Base-by-base conservation (phyloP, 1,139 yeast genomes). In the Suhomyces yuchorum region DNA sequence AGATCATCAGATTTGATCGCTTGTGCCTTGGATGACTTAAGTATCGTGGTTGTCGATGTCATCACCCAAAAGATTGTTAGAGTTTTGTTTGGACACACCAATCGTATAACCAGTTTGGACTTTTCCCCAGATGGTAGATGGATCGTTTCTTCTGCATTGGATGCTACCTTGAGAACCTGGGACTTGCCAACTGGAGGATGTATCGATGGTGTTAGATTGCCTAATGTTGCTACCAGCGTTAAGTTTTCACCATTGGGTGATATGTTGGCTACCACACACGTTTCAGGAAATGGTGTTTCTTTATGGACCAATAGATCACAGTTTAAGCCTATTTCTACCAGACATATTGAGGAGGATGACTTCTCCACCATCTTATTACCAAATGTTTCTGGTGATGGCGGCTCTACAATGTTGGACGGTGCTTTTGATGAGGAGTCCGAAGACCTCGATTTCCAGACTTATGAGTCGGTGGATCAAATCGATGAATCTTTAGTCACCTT, bases 151-250 rank as follows among this genome's bases (percentile, higher is more conserved):
- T 84, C 90, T 0, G 80, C 91, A 1, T 74, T 92, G 51, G 99
- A 95, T 65, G 78, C 90, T 1, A 92, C 99, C 0, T 77, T 95
- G 46, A 80, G 99, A 61, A 91, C 97, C 0, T 95, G 99, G 99
- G 99, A 95, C 65, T 78, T 95, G 51, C 98, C 99, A 30, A 87
- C 97, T 3, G 99, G 99, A 44, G 91, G 93, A 1, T 92, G 98
- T 67, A 91, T 95, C 51, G 99, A 95, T 68, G 98, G 97, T 53
- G 85, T 93, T 14, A 73, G 76, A 46, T 78, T 93, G 35, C 85
- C 88, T 2, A 81, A 78, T 55, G 92, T 92, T 17, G 96, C 88
- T 1, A 91, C 98, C 0, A 73, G 81, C 43, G 77, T 95, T 37
- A 83, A 85, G 59, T 82, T 93, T 57, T 87, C 97, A 15, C 96